These are phyloP conservation scores for Vitis amurensis DNA, from an alignment of 164 flowering plant species.

Conservation along the genomic window DNA sequence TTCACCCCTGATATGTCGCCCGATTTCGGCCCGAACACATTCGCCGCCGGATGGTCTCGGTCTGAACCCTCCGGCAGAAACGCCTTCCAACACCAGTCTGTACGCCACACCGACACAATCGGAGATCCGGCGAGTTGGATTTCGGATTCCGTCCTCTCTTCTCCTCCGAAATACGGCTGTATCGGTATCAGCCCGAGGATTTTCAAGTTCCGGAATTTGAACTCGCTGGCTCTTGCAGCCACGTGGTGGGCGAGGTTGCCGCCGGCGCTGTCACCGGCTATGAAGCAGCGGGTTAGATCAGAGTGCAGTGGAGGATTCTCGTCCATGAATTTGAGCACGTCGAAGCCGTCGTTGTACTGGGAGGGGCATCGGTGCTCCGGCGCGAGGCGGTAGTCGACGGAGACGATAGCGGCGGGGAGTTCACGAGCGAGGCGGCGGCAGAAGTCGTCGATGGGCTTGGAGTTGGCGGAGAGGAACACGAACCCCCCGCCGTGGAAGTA, in stretches of 20 bases:
- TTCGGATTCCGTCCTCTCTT: conserved; percentile 40
- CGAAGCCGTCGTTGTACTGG: conserved; percentile 38
- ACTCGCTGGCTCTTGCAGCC: conserved; percentile 1
- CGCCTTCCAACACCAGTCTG: conserved; percentile 29
- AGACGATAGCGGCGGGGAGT: conserved; percentile 27
- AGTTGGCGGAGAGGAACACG: conserved; percentile 5
- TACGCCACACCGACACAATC: conserved; percentile 4
- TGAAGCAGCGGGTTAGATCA: conserved; percentile 12
- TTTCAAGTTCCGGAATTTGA: conserved; percentile 8
- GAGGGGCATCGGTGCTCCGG: conserved; percentile 36
- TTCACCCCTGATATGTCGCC: conserved; percentile 16
- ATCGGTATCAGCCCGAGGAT: conserved; percentile 14
- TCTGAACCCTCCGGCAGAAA: conserved; percentile 38
- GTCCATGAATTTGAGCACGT: conserved; percentile 21
- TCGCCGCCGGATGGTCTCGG: conserved; percentile 36
- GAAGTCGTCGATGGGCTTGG: conserved; percentile 11
- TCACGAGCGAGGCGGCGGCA: conserved; percentile 21
- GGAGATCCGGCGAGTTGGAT: conserved; percentile 8
- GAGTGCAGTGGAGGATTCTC: not conserved
- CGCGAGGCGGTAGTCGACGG: conserved; percentile 42
- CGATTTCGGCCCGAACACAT: conserved; percentile 23
- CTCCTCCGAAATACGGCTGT: conserved; percentile 36
- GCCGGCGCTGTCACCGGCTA: conserved; percentile 35
- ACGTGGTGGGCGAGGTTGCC: conserved; percentile 32
- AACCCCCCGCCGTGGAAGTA: conserved; percentile 32